phyloP scores from a whole-genome alignment of 2,329 filamentous ascomycete genomes.

The Lecanicillium sp. region DNA sequence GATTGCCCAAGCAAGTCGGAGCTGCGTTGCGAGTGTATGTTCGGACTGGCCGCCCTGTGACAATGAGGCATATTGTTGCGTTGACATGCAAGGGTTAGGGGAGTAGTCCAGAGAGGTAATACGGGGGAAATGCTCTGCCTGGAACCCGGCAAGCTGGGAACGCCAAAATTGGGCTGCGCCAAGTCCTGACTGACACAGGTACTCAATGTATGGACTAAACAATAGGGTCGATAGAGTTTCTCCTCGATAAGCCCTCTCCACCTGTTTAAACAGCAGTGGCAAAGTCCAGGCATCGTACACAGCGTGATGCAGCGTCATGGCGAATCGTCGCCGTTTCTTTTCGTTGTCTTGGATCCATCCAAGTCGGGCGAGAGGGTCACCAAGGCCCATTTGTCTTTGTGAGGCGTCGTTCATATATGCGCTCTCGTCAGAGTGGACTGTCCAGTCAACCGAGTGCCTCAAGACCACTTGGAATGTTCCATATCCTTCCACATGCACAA shows the following conservation, averaged over 20 bases:
- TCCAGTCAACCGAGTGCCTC: neutral
- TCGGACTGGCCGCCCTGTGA: no score
- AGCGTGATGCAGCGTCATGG: conserved; percentile 23
- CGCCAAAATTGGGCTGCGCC: no score
- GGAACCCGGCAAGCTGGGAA: no score
- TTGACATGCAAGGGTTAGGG: no score
- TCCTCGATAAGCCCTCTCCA: no score
- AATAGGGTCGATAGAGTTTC: no score
- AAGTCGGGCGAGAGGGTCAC: conserved; percentile 2
- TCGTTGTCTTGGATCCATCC: neutral
- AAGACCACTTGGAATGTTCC: conserved; percentile 4
- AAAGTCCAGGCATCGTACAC: conserved; percentile 23
- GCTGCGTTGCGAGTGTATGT: no score
- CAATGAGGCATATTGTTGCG: no score
- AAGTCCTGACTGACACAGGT: no score
- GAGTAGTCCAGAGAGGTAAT: no score
- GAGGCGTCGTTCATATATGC: neutral
- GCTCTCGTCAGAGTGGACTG: neutral
- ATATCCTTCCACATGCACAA: conserved; percentile 3
- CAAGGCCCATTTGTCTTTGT: conserved; percentile 1
- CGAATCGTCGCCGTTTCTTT: conserved; percentile 12
- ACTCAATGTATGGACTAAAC: no score
- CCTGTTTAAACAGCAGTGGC: conserved; percentile 2
- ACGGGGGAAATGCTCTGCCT: no score
- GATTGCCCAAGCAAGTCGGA: conserved; percentile 45